These are phyloP conservation scores for Gypsophila paniculata DNA, from an alignment of 179 eudicot species.

Conservation along the genomic window DNA sequence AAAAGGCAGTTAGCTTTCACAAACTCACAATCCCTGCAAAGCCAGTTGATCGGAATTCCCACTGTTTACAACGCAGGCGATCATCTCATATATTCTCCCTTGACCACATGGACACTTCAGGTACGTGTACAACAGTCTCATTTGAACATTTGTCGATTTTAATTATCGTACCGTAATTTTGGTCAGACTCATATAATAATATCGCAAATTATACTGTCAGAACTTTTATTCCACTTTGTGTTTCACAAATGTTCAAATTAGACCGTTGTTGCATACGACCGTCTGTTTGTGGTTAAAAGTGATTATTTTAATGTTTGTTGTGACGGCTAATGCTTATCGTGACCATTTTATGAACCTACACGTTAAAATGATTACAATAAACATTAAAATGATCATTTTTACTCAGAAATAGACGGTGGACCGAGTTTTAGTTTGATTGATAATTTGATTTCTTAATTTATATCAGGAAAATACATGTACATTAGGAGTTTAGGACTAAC, in stretches of 20 bases:
- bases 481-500: neutral
- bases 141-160: neutral
- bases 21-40: too few species aligned
- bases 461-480: neutral
- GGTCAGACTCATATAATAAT: too few species aligned
- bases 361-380: too few species aligned
- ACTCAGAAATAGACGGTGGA: neutral
- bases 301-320: neutral
- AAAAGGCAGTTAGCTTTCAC: too few species aligned
- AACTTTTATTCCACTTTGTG: neutral
- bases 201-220: neutral
- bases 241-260: neutral
- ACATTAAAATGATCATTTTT: too few species aligned
- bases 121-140: neutral
- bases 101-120: constrained; percentile 6
- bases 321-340: too few species aligned
- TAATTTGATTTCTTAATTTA: neutral
- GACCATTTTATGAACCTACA: too few species aligned
- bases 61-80: too few species aligned
- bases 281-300: neutral
- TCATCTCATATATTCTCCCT: too few species aligned
- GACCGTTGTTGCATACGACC: neutral
- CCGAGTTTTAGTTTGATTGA: too few species aligned
- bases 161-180: neutral
- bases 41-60: too few species aligned